Evolutionary conservation across 768 basidiomycete genomes (phyloP), one percentile per base, ranked within the genome.

Genomic region (Mrakia hoshinonis): DNA sequence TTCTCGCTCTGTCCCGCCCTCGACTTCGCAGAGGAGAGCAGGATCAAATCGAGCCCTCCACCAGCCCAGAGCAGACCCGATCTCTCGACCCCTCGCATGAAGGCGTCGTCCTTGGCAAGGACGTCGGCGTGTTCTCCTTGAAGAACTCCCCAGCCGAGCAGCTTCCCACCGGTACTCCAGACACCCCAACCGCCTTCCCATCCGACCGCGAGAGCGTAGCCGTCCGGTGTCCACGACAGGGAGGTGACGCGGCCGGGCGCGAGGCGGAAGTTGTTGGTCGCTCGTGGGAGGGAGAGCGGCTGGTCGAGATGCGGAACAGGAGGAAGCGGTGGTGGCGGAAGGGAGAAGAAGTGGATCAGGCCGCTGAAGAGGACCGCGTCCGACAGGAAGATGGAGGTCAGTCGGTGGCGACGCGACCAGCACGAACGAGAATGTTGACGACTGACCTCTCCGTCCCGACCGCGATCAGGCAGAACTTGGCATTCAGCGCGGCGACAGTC

Each of bases 211-310:
- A 99, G 82, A 7, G 91, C 91, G 80, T 93, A 93, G 2, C 95
- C 95, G 79, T 99, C 96, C 0, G 90, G 90, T 64, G 90, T 94
- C 95, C 94, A 97, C 75, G 92, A 87, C 79, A 95, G 71, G n/a
- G 70, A 55, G 1, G 70, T 76, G 26, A 80, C 74, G n/a, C 48
- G 55, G 3, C 79, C 78, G 0, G 77, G 7, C 6, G 7, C 4
- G 12, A 70, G 58, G 69, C 73, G 26, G 64, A 73, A 18, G 76
- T 76, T 47, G 76, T 73, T 51, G 69, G 75, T 26, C 75, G 75
- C 9, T 66, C 58, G 3, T 68, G 34, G 34, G 68, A 74, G 47
- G 75, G 76, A 22, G 75, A 76, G 24, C 73, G 74, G 48, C 58
- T 69, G 75, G 70, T 74, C n/a, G 73, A 77, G 67, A 64, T 31